These are phyloP conservation scores for Mariannaea elegans DNA, from an alignment of 2,329 filamentous ascomycete genomes.

Conservation along the genomic window DNA sequence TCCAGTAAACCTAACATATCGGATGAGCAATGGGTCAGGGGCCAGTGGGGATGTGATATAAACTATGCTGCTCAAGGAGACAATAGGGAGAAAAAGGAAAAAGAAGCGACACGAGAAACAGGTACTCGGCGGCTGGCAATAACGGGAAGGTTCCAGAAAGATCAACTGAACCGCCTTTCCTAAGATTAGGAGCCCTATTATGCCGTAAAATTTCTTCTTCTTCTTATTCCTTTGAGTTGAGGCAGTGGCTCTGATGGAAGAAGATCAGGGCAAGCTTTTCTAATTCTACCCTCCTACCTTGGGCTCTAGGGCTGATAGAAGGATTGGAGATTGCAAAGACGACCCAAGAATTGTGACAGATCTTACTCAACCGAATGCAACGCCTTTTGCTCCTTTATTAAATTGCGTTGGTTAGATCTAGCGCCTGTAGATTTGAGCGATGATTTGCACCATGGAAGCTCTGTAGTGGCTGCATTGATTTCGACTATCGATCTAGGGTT, in stretches of 20 bases:
- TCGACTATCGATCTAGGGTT: not conserved
- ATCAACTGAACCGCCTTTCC: not conserved
- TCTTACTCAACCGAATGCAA: not conserved
- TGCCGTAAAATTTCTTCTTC: too few species aligned
- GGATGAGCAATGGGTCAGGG: constrained; percentile 8
- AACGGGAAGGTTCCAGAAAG: not conserved
- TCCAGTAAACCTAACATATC: constrained; percentile 14
- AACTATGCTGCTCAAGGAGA: not conserved
- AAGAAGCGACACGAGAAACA: not conserved
- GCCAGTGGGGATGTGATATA: constrained; percentile 1
- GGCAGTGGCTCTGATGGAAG: too few species aligned
- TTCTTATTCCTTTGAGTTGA: too few species aligned
- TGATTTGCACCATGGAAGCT: constrained; percentile 6
- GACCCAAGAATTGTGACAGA: not conserved
- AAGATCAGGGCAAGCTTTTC: too few species aligned
- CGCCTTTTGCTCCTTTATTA: not conserved
- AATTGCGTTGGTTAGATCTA: not conserved
- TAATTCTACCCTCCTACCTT: not conserved
- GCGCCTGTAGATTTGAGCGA: not conserved
- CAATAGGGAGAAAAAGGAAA: not conserved
- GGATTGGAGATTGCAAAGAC: not conserved
- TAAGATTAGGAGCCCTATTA: too few species aligned
- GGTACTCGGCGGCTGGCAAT: constrained; percentile 14
- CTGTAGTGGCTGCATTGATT: not conserved
- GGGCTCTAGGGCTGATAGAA: not conserved